A percentile compares a stretch with the other conserved stretches of the same genome.
These are phyloP conservation scores for Lactifluus subvellereus DNA, from an alignment of 768 basidiomycete genomes.

Conservation along the genomic window DNA sequence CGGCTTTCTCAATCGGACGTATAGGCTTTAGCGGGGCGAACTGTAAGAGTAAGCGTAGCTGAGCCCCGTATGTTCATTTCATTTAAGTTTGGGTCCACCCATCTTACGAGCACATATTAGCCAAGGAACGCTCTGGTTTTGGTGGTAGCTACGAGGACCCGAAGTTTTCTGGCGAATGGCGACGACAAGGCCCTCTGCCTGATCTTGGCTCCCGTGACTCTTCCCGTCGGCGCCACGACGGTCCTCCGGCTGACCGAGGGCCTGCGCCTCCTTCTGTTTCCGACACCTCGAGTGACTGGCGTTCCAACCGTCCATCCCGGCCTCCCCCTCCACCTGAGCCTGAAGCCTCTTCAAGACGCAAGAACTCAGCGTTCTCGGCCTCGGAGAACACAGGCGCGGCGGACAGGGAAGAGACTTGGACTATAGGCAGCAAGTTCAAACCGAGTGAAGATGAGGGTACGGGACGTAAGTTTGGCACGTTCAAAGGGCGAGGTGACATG, in stretches of 20 bases:
- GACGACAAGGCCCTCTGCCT: slow-evolving; percentile 82
- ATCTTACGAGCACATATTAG: slow-evolving; percentile 35
- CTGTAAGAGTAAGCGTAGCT: slow-evolving; percentile 87
- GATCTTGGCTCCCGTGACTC: slow-evolving; percentile 56
- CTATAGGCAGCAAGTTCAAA: slow-evolving; percentile 69
- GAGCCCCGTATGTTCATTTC: slow-evolving; percentile 73
- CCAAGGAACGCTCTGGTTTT: slow-evolving; percentile 68
- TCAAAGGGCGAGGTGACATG: slow-evolving; percentile 50
- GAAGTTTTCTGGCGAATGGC: slow-evolving; percentile 82
- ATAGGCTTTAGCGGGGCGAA: slow-evolving; percentile 70
- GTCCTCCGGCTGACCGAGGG: slow-evolving; percentile 39
- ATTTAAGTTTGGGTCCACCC: not conserved
- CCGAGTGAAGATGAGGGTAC: slow-evolving; percentile 38
- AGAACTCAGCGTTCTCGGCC: slow-evolving; percentile 50
- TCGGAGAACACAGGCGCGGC: slow-evolving; percentile 43
- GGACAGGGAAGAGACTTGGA: slow-evolving; percentile 76
- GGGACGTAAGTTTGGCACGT: slow-evolving; percentile 19
- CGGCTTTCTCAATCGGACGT: not conserved
- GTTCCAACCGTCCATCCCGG: slow-evolving; percentile 45
- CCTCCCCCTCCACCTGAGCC: slow-evolving; percentile 40
- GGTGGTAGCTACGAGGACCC: slow-evolving; percentile 55
- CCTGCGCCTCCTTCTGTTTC: slow-evolving; percentile 45
- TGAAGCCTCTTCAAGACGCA: slow-evolving; percentile 41
- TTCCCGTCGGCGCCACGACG: slow-evolving; percentile 65
- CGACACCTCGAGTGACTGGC: slow-evolving; percentile 66